Base-by-base conservation (phyloP, 768 basidiomycete genomes). In the Suillus occidentalis region DNA sequence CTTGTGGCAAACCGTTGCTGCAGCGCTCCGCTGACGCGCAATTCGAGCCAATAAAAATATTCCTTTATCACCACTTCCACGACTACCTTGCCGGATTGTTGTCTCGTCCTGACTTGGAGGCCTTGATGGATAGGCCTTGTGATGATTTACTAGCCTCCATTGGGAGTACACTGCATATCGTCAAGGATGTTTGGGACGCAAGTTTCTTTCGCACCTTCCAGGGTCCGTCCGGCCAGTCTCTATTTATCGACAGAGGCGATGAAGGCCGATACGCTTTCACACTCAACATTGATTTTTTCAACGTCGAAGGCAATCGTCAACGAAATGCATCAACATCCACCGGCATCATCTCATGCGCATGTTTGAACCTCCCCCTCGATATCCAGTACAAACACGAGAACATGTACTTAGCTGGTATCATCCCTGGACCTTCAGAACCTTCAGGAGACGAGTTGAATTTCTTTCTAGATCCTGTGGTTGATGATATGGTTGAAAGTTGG, bases 401-500 rank as follows among this genome's bases (percentile, higher is more conserved):
- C 65, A 71, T 83, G 65, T 82, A 75, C 63, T 68, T 81, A 0
- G 74, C 72, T 0, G 79, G 73, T 0, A 68, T 81, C 40, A 77
- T 81, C 4, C 80, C 78, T 1, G 76, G 81, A 0, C 82, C 81
- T 0, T 60, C 69, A 2, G 72, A 81, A 22, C 80, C 81, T 0
- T 45, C 43, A 12, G 36, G 65, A 12, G 69, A 76, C 0, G 37
- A 75, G 28, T 67, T 79, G 20, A 80, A 81, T 50, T 63, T 70
- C 40, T 77, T 75, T 57, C 55, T 74, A 4, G 52, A 68, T 6
- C 77, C 73, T 2, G 49, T 82, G 0, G 64, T 80, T 22, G 66
- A 78, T 14, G 73, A 73, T 31, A 63, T 76, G 67, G 37, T 69
- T 22, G 47, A 47, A 47, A 47, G 47, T 47, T 47, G n/a, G 47